Evolutionary conservation across 805 yeast species (phyloP).

Genomic region (Debaryomyces hansenii): DNA sequence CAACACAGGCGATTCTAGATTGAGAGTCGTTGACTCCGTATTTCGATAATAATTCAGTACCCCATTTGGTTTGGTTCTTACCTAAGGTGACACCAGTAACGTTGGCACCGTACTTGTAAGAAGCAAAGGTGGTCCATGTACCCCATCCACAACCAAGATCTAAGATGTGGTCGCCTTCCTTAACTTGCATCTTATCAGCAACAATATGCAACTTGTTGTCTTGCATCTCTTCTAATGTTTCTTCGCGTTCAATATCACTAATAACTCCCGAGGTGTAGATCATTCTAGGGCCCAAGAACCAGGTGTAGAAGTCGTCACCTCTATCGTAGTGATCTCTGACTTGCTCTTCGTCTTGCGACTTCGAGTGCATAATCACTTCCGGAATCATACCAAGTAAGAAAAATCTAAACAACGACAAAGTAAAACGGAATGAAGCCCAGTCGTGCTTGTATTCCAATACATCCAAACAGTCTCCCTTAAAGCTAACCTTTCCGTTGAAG

Average conservation of each 20-base stretch:
- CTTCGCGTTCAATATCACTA: conserved; percentile 66
- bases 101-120: conserved; percentile 76
- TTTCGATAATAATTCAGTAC: conserved; percentile 65
- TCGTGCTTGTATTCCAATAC: conserved; percentile 85
- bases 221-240: conserved; percentile 77
- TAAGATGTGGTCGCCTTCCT: conserved; percentile 70
- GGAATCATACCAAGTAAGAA: conserved; percentile 88
- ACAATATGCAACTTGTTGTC: conserved; percentile 87
- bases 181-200: conserved; percentile 78
- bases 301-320: conserved; percentile 91
- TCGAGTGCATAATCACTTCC: conserved; percentile 87
- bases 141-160: conserved; percentile 98
- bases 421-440: conserved; percentile 84
- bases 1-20: conserved; percentile 75
- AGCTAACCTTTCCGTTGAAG: conserved; percentile 79
- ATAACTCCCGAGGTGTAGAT: conserved; percentile 87
- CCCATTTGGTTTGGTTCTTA: conserved; percentile 88
- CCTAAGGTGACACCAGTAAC: conserved; percentile 92
- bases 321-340: conserved; percentile 95
- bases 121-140: conserved; percentile 81
- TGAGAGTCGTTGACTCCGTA: conserved; percentile 72
- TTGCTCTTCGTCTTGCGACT: conserved; percentile 94
- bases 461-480: conserved; percentile 86
- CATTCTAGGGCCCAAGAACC: conserved; percentile 96
- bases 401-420: conserved; percentile 71